A percentile compares a stretch with the other conserved stretches of the same genome.
These are phyloP conservation scores for Camellia lanceoleosa DNA, from an alignment of 148 eudicot genomes.

Conservation along the genomic window DNA sequence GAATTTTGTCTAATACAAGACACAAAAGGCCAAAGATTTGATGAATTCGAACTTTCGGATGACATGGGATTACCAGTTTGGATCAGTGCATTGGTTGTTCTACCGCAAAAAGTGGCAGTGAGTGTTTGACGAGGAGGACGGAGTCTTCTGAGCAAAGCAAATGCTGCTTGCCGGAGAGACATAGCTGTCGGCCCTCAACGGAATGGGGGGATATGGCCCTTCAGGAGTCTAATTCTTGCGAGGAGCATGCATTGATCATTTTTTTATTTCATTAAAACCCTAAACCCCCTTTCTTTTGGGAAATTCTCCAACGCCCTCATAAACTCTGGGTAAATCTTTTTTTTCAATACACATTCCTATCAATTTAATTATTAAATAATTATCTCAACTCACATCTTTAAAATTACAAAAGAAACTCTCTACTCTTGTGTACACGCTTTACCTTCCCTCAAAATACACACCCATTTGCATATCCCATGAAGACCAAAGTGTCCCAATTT, in stretches of 20 bases:
- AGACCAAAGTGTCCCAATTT: too few relatives aligned
- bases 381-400: too few relatives aligned
- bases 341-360: too few relatives aligned
- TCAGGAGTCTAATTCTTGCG: background rate
- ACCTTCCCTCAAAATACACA: too few relatives aligned
- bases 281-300: background rate
- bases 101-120: background rate
- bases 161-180: conserved; percentile 21
- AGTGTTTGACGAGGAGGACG: background rate
- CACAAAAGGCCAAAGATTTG: too few relatives aligned
- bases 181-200: background rate
- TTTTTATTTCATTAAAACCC: background rate
- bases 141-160: conserved; percentile 5
- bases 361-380: too few relatives aligned
- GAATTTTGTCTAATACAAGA: background rate
- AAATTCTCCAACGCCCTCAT: too few relatives aligned
- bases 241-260: background rate
- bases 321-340: too few relatives aligned
- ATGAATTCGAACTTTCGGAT: background rate
- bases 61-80: conserved; percentile 16
- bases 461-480: too few relatives aligned
- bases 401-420: too few relatives aligned
- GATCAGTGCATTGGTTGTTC: background rate
- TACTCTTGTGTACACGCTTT: too few relatives aligned
- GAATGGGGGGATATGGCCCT: background rate